These are phyloP conservation scores for Erythrophleum fordii DNA, from an alignment of 306 rosid species.

Conservation along the genomic window DNA sequence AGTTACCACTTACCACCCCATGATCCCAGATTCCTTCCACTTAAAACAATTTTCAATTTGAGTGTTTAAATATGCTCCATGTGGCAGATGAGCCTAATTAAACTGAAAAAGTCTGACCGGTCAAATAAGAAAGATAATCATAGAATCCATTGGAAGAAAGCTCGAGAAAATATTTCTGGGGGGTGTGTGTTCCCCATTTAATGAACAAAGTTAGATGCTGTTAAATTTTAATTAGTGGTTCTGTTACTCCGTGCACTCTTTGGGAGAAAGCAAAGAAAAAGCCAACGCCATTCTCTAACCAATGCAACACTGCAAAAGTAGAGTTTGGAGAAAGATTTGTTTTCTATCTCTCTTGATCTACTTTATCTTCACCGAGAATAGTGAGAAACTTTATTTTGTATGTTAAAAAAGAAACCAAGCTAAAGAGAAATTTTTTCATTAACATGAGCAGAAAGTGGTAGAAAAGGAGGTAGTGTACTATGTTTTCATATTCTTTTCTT, in stretches of 20 bases:
- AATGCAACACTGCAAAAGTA: background rate
- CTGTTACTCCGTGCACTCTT: conserved; percentile 16
- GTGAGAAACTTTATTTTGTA: background rate
- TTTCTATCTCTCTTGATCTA: background rate
- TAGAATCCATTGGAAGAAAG: conserved; percentile 28
- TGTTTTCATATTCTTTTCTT: background rate
- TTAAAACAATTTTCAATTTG: background rate
- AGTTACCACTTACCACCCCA: conserved; percentile 6
- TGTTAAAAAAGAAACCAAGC: background rate
- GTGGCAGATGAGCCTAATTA: conserved; percentile 30
- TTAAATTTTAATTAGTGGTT: conserved; percentile 22
- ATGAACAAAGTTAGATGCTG: conserved; percentile 26
- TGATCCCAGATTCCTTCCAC: conserved; percentile 14
- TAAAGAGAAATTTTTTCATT: background rate
- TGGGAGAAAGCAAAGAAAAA: conserved; percentile 9
- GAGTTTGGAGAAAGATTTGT: background rate
- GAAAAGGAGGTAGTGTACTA: background rate
- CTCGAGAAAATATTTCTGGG: background rate
- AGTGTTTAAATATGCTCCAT: conserved; percentile 11
- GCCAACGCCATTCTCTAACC: conserved; percentile 1
- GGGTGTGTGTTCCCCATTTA: conserved; percentile 36
- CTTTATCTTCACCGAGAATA: background rate
- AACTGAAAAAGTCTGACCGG: conserved; percentile 29
- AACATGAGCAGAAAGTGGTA: conserved; percentile 1
- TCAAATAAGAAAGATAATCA: conserved; percentile 32